Evolutionary conservation across 2,329 filamentous ascomycete species (phyloP).

Genomic region (Lachnellula cervina): DNA sequence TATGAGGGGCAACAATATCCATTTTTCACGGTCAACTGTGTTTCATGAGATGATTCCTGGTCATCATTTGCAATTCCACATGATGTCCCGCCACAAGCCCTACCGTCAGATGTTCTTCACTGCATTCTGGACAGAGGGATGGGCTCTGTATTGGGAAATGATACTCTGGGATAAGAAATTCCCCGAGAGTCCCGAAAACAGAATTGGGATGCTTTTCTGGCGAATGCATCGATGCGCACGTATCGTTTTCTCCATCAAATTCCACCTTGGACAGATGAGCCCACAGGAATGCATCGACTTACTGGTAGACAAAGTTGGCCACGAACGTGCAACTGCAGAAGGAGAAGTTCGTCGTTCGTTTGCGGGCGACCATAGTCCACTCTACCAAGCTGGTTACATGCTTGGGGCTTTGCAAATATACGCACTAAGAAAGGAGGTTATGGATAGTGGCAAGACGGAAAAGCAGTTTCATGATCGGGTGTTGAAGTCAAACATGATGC

Average conservation of each 20-base stretch:
- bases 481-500: conserved; percentile 47
- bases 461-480: conserved; percentile 53
- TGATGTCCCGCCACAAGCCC: conserved; percentile 41
- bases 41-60: conserved; percentile 60
- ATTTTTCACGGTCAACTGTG: conserved; percentile 53
- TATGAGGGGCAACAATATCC: conserved; percentile 54
- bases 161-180: conserved; percentile 52
- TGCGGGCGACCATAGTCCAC: conserved; percentile 49
- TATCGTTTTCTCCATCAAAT: conserved; percentile 53
- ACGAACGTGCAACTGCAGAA: conserved; percentile 55
- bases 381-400: conserved; percentile 58
- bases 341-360: conserved; percentile 55
- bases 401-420: conserved; percentile 54
- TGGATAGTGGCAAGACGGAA: conserved; percentile 38
- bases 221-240: conserved; percentile 57
- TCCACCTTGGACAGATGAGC: conserved; percentile 51
- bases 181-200: conserved; percentile 45
- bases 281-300: conserved; percentile 52
- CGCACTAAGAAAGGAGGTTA: conserved; percentile 44
- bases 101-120: conserved; percentile 51
- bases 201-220: conserved; percentile 57
- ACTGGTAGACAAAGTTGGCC: conserved; percentile 51
- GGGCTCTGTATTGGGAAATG: conserved; percentile 59
- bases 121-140: conserved; percentile 56
- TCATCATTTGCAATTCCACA: conserved; percentile 50